These are phyloP conservation scores for Nitzschia sp. DNA, from an alignment of 108 stramenopile genomes.

Conservation along the genomic window DNA sequence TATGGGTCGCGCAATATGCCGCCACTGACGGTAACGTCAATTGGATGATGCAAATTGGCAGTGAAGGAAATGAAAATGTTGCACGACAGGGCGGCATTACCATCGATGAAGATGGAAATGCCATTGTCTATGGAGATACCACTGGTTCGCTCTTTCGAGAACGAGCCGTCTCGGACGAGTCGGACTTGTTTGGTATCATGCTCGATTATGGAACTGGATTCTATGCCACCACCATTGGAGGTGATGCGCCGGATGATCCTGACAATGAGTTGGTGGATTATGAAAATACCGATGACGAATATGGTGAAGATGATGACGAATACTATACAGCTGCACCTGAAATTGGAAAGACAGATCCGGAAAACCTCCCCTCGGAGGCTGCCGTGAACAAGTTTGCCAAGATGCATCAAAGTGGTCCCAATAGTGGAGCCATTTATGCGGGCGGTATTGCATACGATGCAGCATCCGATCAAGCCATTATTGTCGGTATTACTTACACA, in stretches of 20 bases:
- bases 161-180: not conserved
- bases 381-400: not conserved
- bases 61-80: conserved; percentile 28
- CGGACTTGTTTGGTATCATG: conserved; percentile 20
- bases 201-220: conserved; percentile 1
- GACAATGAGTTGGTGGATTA: not conserved
- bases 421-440: conserved; percentile 23
- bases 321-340: not conserved
- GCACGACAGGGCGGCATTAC: conserved; percentile 24
- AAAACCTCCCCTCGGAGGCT: not conserved
- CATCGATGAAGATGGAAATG: conserved; percentile 33
- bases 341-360: not conserved
- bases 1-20: conserved; percentile 29
- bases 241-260: not conserved
- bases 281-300: too few species aligned
- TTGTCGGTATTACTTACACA: conserved; percentile 9
- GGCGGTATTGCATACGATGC: conserved; percentile 19
- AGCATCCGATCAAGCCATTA: conserved; percentile 7
- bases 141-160: conserved; percentile 36
- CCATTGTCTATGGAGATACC: conserved; percentile 47
- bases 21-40: conserved; percentile 24
- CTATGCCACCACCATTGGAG: not conserved
- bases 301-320: not conserved
- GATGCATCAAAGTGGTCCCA: conserved; percentile 30
- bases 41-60: conserved; percentile 47